Evolutionary conservation across 2,329 filamentous ascomycete genomes (phyloP), one percentile per base, ranked within the genome.

Genomic region (Parasarocladium wereldwijsianum): DNA sequence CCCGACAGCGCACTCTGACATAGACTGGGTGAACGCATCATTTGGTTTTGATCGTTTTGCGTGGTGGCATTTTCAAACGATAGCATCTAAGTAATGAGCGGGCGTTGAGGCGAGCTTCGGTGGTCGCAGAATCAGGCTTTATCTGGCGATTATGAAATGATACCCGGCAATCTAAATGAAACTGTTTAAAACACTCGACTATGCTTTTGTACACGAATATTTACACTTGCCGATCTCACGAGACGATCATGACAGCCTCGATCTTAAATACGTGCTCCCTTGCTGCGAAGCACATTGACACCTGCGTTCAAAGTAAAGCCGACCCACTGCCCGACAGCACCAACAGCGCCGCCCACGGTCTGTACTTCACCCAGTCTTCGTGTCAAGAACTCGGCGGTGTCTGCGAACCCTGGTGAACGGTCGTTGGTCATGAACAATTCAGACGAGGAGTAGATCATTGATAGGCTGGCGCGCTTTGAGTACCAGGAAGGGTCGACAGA

Each of bases 351-450:
- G 4, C 77, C 75, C 4, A 85, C 40, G 4, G 59, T 66, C 40
- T 68, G 63, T 18, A 70, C 60, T 56, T 92, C 86, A 35, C 72
- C 64, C 33, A 93, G 55, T 36, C 87, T 67, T 24, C 84, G 66
- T 32, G 76, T 68, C 31, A 96, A 58, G 49, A 96, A 98, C 8
- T 70, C 64, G 39, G 76, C 75, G 4, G 90, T 96, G 38, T 86
- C 81, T 8, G 47, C 50, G 43, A 81, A 90, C n/a, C 70, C 71
- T 0, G 66, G 57, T 4, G 77, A 85, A 36, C 61, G 64, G 53
- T 96, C 90, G 35, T 79, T 85, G 14, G 85, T 94, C 85, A 96
- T 94, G 56, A 86, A 93, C 5, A 94, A 61, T 55, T 98, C 90
- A 33, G 77, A 69, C 19, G 76, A 72, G 30, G 83, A 83, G 42